Conservation (phyloP, 202 grass and related monocot genomes). For the Schoenoplectus triqueter region DNA sequence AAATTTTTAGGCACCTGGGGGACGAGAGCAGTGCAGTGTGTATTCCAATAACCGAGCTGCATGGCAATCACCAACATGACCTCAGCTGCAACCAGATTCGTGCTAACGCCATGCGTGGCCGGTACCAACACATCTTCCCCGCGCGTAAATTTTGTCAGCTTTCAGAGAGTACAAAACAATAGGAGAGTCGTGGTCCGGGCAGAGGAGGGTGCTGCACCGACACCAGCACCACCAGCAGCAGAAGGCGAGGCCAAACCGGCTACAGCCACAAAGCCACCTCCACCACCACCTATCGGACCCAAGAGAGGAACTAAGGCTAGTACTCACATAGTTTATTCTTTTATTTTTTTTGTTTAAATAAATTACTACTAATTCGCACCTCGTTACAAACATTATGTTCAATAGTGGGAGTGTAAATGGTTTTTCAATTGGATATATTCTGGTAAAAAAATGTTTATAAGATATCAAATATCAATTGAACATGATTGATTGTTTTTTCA, state of each 20-base stretch:
- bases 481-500: neutral
- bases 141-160: constrained; percentile 50
- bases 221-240: constrained; percentile 25
- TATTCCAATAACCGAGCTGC: constrained; percentile 18
- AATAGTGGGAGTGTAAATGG: neutral
- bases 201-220: constrained; percentile 50
- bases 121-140: constrained; percentile 27
- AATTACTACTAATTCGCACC: neutral
- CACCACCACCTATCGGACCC: constrained; percentile 79
- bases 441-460: neutral
- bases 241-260: constrained; percentile 46
- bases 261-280: constrained; percentile 59
- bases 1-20: neutral
- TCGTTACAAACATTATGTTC: neutral
- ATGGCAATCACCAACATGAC: constrained; percentile 92
- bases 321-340: neutral
- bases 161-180: constrained; percentile 38
- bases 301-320: constrained; percentile 75
- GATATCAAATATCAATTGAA: neutral
- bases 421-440: neutral
- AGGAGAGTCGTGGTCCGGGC: constrained; percentile 61
- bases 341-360: neutral
- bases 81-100: constrained; percentile 67
- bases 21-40: neutral
- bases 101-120: constrained; percentile 51